phyloP scores from a whole-genome alignment of 352 stramenopile genomes.

The Phytophthora nicotianae region DNA sequence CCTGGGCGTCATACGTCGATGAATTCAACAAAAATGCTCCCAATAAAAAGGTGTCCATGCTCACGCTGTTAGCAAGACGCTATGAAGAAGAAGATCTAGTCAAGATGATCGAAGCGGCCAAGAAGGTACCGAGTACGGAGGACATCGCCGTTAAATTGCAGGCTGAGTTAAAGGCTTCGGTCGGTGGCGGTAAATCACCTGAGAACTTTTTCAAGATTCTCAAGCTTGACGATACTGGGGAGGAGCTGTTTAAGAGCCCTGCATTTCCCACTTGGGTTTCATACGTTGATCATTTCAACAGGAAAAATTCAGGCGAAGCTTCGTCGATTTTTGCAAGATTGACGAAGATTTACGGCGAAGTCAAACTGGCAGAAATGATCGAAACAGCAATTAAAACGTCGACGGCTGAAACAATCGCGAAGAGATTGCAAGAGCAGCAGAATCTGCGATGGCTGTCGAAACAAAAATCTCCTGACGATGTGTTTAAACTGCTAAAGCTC shows the following conservation, averaged over 20 bases:
- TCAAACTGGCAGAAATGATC: constrained; percentile 9
- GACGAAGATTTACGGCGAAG: constrained; percentile 2
- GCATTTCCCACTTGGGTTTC: background rate
- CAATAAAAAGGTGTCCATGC: background rate
- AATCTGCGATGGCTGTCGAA: background rate
- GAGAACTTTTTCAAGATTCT: no score
- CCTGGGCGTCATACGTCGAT: constrained; percentile 2
- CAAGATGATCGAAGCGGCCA: background rate
- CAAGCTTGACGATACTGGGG: no score
- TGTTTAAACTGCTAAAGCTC: constrained; percentile 9
- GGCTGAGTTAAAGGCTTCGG: background rate
- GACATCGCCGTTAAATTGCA: background rate
- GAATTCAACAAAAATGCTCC: background rate
- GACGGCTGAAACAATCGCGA: background rate
- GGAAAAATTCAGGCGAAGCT: background rate
- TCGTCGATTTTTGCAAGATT: constrained; percentile 3
- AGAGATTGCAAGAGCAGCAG: constrained; percentile 4
- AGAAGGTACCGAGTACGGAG: background rate
- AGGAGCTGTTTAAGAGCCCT: no score
- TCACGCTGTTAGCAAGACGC: background rate
- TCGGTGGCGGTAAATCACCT: no score
- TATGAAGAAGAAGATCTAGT: background rate
- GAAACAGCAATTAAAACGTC: constrained; percentile 3
- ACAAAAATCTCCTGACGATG: constrained; percentile 2
- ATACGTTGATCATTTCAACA: background rate